Evolutionary conservation across 352 stramenopile species (phyloP), one percentile per base, ranked within the genome.

Genomic region (Globisporangium uncinulatum): DNA sequence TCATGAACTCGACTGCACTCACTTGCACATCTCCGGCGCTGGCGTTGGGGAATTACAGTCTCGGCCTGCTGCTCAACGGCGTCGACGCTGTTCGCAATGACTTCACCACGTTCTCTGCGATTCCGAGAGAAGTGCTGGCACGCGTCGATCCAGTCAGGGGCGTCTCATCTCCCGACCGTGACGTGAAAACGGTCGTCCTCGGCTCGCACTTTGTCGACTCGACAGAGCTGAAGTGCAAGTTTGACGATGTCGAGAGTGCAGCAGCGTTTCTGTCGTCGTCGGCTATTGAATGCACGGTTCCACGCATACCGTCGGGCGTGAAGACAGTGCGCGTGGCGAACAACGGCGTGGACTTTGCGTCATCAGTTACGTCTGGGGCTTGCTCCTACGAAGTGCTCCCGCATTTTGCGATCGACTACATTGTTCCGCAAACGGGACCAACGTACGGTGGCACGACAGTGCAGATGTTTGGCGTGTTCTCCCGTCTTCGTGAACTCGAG

Each of bases 151-250:
- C 70, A 15, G 50, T 53, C 6, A 51, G 39, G 36, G 71, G 73
- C 11, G 68, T 70, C 8, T 56, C 69, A 51, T 69, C 61, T 7
- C 20, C 45, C 31, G 19, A 20, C 17, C 46, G 14, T 1, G 60
- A 69, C 21, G 64, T 56, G 42, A 68, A 29, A 47, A 52, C 72
- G 37, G 59, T 79, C 7, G 55, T 91, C 0, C 57, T 51, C 8
- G 80, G 78, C 6, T 49, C 63, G 11, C 70, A 86, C 50, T 89
- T 91, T 39, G 46, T 78, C n/a, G 59, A 85, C 61, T 76, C 77
- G 3, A 44, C 43, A 5, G 45, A 50, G 21, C 32, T 92, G 15
- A 47, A 34, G 21, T 92, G 82, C 50, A 54, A 57, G 36, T 87
- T 88, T 52, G 77, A 67, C 48, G 63, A 68, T 1, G 37, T 71